Evolutionary conservation across 495 filamentous ascomycete genomes (phyloP).

Genomic region (Penicillium cinerascens): DNA sequence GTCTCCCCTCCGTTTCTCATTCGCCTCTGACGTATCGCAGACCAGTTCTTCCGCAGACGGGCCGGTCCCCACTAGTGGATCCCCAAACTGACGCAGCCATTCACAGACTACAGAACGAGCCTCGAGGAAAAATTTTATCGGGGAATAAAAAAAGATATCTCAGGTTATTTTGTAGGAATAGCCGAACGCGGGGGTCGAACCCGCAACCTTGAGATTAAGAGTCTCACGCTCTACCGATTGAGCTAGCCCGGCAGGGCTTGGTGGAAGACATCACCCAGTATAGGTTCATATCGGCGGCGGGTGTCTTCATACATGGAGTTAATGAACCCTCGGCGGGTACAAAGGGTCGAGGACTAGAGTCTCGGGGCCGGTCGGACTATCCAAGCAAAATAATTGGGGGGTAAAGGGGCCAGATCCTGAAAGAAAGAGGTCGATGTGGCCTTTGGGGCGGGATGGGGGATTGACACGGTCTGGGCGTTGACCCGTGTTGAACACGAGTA

Average conservation of each 20-base stretch:
- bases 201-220: conserved; percentile 61
- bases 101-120: conserved; percentile 7
- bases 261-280: conserved; percentile 2
- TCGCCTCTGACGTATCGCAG: background rate
- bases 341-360: background rate
- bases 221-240: conserved; percentile 59
- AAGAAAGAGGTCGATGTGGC: background rate
- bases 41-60: conserved; percentile 5
- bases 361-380: background rate
- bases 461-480: conserved; percentile 5
- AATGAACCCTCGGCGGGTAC: background rate
- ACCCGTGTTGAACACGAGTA: background rate
- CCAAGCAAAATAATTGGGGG: background rate
- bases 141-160: conserved; percentile 16
- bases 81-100: conserved; percentile 1
- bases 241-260: conserved; percentile 49
- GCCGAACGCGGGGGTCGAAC: conserved; percentile 58
- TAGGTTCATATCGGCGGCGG: background rate
- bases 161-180: conserved; percentile 25
- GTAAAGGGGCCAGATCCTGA: background rate
- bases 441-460: background rate
- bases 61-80: conserved; percentile 15
- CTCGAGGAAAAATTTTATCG: conserved; percentile 11
- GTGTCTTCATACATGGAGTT: background rate
- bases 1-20: background rate